Evolutionary conservation across 78 protist species (phyloP).

Genomic region (Cavenderia fasciculata): DNA sequence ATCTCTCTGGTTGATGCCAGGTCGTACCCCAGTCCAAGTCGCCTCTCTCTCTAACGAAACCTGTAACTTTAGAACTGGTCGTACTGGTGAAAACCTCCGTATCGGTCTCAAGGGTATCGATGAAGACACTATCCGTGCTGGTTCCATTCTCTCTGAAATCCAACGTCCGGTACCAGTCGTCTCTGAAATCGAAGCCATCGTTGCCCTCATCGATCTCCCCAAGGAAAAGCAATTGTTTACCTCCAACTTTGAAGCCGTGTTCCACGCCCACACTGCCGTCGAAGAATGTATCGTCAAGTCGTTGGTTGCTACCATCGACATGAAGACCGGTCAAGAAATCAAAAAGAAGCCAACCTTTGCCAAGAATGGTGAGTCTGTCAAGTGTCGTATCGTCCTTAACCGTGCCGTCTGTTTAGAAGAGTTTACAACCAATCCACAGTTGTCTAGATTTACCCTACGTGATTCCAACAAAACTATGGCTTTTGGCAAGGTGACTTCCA

Average conservation of each 20-base stretch:
- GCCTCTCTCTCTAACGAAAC: conserved; percentile 80
- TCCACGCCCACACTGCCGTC: conserved; percentile 91
- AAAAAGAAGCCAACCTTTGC: conserved; percentile 90
- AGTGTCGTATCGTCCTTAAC: conserved; percentile 80
- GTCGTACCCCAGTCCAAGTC: conserved; percentile 69
- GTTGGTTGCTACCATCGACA: conserved; percentile 79
- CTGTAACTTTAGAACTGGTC: conserved; percentile 69
- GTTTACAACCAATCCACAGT: conserved; percentile 85
- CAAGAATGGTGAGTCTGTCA: conserved; percentile 82
- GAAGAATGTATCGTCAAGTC: conserved; percentile 79
- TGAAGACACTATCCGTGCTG: conserved; percentile 75
- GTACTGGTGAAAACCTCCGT: conserved; percentile 89
- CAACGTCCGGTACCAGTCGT: conserved; percentile 53
- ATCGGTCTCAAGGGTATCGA: conserved; percentile 88
- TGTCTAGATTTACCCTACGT: conserved; percentile 97
- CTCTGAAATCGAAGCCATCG: conserved; percentile 82
- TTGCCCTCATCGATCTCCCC: conserved; percentile 84
- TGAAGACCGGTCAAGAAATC: conserved; percentile 85
- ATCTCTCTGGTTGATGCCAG: conserved; percentile 87
- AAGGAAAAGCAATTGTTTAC: conserved; percentile 82
- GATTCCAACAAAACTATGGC: conserved; percentile 88
- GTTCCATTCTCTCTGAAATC: conserved; percentile 63
- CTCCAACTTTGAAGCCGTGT: conserved; percentile 84
- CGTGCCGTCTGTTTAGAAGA: conserved; percentile 87
- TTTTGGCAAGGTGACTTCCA: conserved; percentile 59